Percentiles rank a stretch among this genome's conserved stretches.
Evolutionary conservation across 352 stramenopile species (phyloP).

Genomic region (Phytophthora meadii): DNA sequence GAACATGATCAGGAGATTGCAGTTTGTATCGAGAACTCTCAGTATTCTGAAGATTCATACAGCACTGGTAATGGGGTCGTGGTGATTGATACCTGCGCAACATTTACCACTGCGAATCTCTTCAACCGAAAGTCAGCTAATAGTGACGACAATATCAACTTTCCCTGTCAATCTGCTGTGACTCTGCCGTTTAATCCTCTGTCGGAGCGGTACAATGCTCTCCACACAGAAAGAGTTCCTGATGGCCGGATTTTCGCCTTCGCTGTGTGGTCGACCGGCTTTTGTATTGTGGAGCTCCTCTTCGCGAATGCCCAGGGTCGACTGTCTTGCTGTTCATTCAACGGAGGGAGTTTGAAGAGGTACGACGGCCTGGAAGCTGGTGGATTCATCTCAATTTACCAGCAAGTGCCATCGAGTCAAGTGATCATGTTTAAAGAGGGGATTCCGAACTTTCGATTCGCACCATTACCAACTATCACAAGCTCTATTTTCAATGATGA

Average conservation of each 20-base stretch:
- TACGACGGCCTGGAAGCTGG: constrained; percentile 1
- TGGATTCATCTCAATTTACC: constrained; percentile 36
- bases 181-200: constrained; percentile 34
- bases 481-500: neutral
- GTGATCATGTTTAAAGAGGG: constrained; percentile 37
- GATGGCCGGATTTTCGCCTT: constrained; percentile 38
- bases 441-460: constrained; percentile 23
- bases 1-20: constrained; percentile 39
- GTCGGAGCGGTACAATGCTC: constrained; percentile 40
- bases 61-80: constrained; percentile 19
- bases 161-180: constrained; percentile 7
- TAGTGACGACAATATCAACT: neutral
- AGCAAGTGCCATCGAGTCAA: constrained; percentile 33
- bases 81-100: constrained; percentile 41
- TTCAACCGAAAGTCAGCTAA: neutral
- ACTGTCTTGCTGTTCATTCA: constrained; percentile 24
- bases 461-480: constrained; percentile 11
- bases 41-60: neutral
- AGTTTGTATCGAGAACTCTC: constrained; percentile 29
- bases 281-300: constrained; percentile 48
- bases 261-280: constrained; percentile 47
- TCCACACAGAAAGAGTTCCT: constrained; percentile 26
- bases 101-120: constrained; percentile 28
- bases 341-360: constrained; percentile 35
- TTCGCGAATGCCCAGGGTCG: constrained; percentile 33